A percentile compares a stretch with the other conserved stretches of the same genome.
phyloP scores from a whole-genome alignment of 345 rosid genomes.

The Jatropha curcas region DNA sequence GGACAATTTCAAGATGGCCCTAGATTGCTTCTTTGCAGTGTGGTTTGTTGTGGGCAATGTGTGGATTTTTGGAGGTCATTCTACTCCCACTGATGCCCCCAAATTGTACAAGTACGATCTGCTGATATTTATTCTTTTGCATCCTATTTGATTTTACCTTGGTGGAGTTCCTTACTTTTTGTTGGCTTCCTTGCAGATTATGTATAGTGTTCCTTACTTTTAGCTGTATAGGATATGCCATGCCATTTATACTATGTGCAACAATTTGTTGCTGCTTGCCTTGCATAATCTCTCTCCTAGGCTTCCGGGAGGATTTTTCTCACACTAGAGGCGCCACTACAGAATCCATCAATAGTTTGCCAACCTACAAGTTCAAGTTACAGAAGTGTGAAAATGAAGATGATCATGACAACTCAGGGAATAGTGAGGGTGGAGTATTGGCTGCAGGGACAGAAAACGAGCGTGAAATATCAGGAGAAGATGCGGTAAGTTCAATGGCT shows the following conservation, averaged over 20 bases:
- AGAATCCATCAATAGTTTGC: slow-evolving; percentile 67
- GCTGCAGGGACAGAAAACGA: slow-evolving; percentile 69
- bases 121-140: not conserved
- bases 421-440: slow-evolving; percentile 65
- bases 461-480: slow-evolving; percentile 76
- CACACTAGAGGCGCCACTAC: slow-evolving; percentile 74
- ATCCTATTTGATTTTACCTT: not conserved
- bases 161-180: slow-evolving; percentile 15
- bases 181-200: slow-evolving; percentile 55
- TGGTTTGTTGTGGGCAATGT: slow-evolving; percentile 97
- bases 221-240: slow-evolving; percentile 90
- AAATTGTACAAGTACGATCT: slow-evolving; percentile 67
- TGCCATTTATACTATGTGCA: slow-evolving; percentile 90
- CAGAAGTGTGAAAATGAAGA: slow-evolving; percentile 36
- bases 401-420: slow-evolving; percentile 44
- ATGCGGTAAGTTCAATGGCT: slow-evolving; percentile 63
- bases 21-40: slow-evolving; percentile 90
- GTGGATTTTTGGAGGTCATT: slow-evolving; percentile 89
- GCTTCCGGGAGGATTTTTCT: slow-evolving; percentile 69
- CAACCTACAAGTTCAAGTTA: slow-evolving; percentile 68
- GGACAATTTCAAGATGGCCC: slow-evolving; percentile 86
- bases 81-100: slow-evolving; percentile 78
- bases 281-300: slow-evolving; percentile 83
- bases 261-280: slow-evolving; percentile 92
- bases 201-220: slow-evolving; percentile 91